phyloP scores from a whole-genome alignment of 495 filamentous ascomycete species.

The Xylaria sp. region DNA sequence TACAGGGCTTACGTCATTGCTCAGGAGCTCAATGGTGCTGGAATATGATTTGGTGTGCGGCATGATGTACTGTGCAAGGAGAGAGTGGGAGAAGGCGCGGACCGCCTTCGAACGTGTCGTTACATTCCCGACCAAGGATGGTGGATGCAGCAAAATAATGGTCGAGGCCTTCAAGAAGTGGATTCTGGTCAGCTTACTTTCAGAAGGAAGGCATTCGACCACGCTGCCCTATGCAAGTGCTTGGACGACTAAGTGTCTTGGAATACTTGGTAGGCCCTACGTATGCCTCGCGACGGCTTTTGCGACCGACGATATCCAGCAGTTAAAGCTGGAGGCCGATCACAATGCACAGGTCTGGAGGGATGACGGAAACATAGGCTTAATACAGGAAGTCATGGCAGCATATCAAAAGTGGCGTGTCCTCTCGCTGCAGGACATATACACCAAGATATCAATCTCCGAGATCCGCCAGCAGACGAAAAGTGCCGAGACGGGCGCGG shows the following conservation, averaged over 20 bases:
- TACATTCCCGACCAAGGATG: conserved; percentile 64
- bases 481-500: conserved; percentile 55
- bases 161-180: conserved; percentile 94
- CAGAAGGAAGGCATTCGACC: conserved; percentile 67
- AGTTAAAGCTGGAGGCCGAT: conserved; percentile 65
- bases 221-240: conserved; percentile 46
- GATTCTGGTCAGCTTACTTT: conserved; percentile 78
- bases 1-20: conserved; percentile 62
- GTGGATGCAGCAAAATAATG: conserved; percentile 74
- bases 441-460: conserved; percentile 59
- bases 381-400: conserved; percentile 55
- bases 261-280: conserved; percentile 72
- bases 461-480: conserved; percentile 56
- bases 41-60: conserved; percentile 82
- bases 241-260: conserved; percentile 62
- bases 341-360: conserved; percentile 58
- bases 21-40: conserved; percentile 67
- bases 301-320: conserved; percentile 60
- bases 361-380: conserved; percentile 57
- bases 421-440: conserved; percentile 51
- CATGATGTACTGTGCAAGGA: conserved; percentile 75
- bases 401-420: conserved; percentile 60
- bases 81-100: conserved; percentile 74
- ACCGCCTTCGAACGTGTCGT: conserved; percentile 74
- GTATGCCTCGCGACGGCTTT: conserved; percentile 72